phyloP scores from a whole-genome alignment of 2,329 filamentous ascomycete genomes.

The Arachnomyces sp. region DNA sequence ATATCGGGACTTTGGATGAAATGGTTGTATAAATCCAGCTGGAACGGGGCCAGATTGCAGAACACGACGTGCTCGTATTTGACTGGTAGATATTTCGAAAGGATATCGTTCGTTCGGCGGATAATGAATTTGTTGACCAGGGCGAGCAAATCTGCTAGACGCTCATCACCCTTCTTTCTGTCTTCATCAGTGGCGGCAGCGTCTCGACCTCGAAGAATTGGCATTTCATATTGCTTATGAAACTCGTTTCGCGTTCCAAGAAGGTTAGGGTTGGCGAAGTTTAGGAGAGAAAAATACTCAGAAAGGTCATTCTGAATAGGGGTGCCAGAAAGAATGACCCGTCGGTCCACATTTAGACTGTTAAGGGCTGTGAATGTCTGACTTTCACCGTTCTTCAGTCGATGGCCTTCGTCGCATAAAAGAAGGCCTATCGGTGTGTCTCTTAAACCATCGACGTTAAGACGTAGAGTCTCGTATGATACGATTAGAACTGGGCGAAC shows the following conservation, averaged over 20 bases:
- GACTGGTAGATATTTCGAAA: slow-evolving; percentile 94
- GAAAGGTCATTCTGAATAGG: slow-evolving; percentile 98
- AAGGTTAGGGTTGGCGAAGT: slow-evolving; percentile 90
- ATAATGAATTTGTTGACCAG: slow-evolving; percentile 99
- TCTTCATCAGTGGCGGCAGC: slow-evolving; percentile 79
- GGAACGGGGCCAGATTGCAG: slow-evolving; percentile 88
- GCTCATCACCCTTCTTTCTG: slow-evolving; percentile 71
- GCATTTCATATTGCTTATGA: slow-evolving; percentile 85
- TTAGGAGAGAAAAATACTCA: slow-evolving; percentile 91
- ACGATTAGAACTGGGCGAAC: slow-evolving; percentile 93
- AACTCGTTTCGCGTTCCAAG: slow-evolving; percentile 86
- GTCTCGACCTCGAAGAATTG: slow-evolving; percentile 85
- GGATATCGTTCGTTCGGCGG: slow-evolving; percentile 89
- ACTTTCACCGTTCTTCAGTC: slow-evolving; percentile 92
- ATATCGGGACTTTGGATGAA: slow-evolving; percentile 96
- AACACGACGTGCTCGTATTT: slow-evolving; percentile 99
- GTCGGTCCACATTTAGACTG: slow-evolving; percentile 75
- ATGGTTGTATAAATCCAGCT: slow-evolving; percentile 88
- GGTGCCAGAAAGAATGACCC: slow-evolving; percentile 92
- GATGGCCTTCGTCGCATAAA: slow-evolving; percentile 93
- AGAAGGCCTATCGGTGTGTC: slow-evolving; percentile 85
- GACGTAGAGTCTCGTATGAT: slow-evolving; percentile 88
- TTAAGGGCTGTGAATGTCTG: slow-evolving; percentile 91
- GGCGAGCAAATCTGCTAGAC: slow-evolving; percentile 67
- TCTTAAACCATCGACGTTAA: slow-evolving; percentile 84